A percentile compares a stretch with the other conserved stretches of the same genome.
These are phyloP conservation scores for Austroboletus olivaceoglutinosus DNA, from an alignment of 1,284 basidiomycete species.

Conservation along the genomic window DNA sequence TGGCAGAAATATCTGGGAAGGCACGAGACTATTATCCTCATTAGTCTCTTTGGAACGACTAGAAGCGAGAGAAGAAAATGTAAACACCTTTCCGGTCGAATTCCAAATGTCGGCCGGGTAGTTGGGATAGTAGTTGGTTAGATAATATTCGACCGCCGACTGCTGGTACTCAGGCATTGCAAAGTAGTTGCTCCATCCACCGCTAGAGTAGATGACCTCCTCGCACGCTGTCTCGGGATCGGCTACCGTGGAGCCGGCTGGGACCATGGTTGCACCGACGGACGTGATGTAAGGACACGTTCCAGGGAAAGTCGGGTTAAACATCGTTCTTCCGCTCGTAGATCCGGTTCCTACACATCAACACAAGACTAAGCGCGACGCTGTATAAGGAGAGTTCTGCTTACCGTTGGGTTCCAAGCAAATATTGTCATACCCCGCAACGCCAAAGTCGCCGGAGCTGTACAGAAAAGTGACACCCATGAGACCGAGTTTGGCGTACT, in stretches of 20 bases:
- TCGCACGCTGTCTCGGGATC: slow-evolving; percentile 39
- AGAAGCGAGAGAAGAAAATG: too few species aligned
- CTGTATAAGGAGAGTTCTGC: background rate
- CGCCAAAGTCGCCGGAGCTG: slow-evolving; percentile 41
- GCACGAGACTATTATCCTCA: slow-evolving; percentile 33
- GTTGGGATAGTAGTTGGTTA: slow-evolving; percentile 32
- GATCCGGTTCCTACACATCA: slow-evolving; percentile 24
- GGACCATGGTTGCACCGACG: slow-evolving; percentile 56
- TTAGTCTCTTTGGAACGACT: background rate
- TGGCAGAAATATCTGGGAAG: slow-evolving; percentile 42
- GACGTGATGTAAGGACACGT: slow-evolving; percentile 58
- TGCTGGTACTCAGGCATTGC: slow-evolving; percentile 38
- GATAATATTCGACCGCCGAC: slow-evolving; percentile 32
- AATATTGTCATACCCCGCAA: slow-evolving; percentile 34
- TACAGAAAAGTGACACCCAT: slow-evolving; percentile 42
- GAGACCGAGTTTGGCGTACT: slow-evolving; percentile 47
- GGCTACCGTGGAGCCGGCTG: slow-evolving; percentile 37
- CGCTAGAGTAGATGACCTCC: slow-evolving; percentile 44
- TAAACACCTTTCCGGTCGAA: slow-evolving; percentile 38
- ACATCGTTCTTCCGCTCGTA: slow-evolving; percentile 28
- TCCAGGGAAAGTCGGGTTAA: slow-evolving; percentile 54
- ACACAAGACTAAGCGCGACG: background rate
- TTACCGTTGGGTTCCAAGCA: slow-evolving; percentile 32
- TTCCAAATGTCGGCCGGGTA: slow-evolving; percentile 42
- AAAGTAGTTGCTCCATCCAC: slow-evolving; percentile 47